Percentiles rank a stretch among this genome's conserved stretches.
These are phyloP conservation scores for Linaria vulgaris DNA, from an alignment of 257 asterid genomes.

Conservation along the genomic window DNA sequence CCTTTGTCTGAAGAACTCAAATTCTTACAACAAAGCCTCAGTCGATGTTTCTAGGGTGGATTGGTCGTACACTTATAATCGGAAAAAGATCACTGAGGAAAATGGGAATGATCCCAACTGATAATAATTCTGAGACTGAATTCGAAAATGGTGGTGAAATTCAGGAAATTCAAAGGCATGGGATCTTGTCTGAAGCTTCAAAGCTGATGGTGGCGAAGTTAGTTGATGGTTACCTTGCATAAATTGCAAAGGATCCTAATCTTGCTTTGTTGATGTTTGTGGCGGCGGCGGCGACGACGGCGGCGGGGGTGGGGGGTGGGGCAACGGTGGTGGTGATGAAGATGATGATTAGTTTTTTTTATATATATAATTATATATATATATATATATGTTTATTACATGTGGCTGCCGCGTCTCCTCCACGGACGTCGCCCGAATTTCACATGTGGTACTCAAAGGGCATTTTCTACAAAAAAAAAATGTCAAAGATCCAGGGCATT, in stretches of 20 bases:
- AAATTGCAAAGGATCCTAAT: conserved; percentile 83
- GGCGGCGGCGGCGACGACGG: no score
- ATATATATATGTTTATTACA: no score
- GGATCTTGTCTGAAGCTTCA: conserved; percentile 92
- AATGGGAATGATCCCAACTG: conserved; percentile 58
- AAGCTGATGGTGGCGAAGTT: conserved; percentile 96
- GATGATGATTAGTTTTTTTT: no score
- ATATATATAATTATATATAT: no score
- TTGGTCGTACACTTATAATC: conserved; percentile 85
- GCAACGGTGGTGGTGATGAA: no score
- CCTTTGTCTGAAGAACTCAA: conserved; percentile 76
- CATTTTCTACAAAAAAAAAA: no score
- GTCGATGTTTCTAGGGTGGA: conserved; percentile 76
- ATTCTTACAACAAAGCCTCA: conserved; percentile 65
- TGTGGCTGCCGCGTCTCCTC: no score
- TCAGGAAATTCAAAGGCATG: conserved; percentile 64
- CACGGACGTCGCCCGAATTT: no score
- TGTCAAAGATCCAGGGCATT: no score
- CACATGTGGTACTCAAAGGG: no score
- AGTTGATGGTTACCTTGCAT: conserved; percentile 77
- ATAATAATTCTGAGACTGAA: conserved; percentile 41
- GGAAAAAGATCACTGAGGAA: conserved; percentile 73
- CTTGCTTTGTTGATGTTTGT: conserved; percentile 56
- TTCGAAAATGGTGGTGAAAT: conserved; percentile 53
- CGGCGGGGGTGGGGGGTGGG: no score